Base-by-base conservation (phyloP, 768 basidiomycete species). In the Tricholoma hemisulphureum region DNA sequence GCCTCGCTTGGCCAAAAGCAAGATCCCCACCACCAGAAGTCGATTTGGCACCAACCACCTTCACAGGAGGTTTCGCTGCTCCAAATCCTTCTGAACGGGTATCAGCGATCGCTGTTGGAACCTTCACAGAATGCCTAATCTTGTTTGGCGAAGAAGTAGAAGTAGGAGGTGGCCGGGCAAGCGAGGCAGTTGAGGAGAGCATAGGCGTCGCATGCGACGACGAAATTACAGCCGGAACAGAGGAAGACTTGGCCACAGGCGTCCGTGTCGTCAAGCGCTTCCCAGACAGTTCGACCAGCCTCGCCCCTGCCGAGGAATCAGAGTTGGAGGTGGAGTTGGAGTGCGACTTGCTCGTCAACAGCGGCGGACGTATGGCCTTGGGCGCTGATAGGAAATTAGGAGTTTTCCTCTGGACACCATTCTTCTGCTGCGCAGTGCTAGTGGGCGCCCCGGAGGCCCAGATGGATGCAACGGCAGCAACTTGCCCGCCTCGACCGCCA, bases 401-500 rank as follows among this genome's bases (percentile, higher is more conserved):
- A 10, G 57, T 48, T 28, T 51, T 41, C 49, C 23, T 21, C 23
- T 10, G 28, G 16, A 34, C 20, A 28, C 20, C 16, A 7, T 39
- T 8, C 21, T 51, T 58, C 31, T 56, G 24, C n/a, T 41, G 48
- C 24, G 29, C 26, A n/a, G n/a, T n/a, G n/a, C n/a, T n/a, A n/a
- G n/a, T n/a, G n/a, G n/a, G n/a, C 0, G 76, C 77, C n/a, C 78
- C 83, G 32, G 83, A 73, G 2, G 87, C 83, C 89, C 90, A 93
- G 21, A 93, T 73, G 2, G 89, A 82, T 0, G 88, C 84, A 1
- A 91, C 88, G 4, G 89, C 77, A 2, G 88, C 77, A 14, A 92
- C 91, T 53, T 81, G 80, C 11, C 90, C 91, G 2, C 91, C 91
- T 41, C 80, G 75, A 2, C 91, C 91, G 4, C 91, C 89, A 20